Conservation (phyloP, 2,329 filamentous ascomycete species). For the Ophiostoma australiae region DNA sequence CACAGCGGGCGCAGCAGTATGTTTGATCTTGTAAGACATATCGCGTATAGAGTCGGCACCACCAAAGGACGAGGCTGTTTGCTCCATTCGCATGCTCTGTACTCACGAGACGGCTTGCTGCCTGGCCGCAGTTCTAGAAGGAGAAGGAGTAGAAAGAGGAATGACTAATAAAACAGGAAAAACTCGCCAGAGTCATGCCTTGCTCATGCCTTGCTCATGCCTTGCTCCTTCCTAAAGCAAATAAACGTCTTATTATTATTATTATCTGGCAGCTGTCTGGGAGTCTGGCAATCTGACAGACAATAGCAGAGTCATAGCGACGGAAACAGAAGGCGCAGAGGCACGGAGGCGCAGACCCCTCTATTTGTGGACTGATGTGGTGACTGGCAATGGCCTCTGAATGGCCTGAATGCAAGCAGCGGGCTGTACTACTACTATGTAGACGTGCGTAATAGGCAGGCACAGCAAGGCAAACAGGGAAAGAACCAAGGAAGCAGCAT, state of each 20-base stretch:
- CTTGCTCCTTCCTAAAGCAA: not conserved
- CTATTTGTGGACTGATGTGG: slow-evolving; percentile 24
- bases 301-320: slow-evolving; percentile 10
- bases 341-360: slow-evolving; percentile 19
- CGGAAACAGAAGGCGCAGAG: slow-evolving; percentile 20
- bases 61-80: not conserved
- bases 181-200: not conserved
- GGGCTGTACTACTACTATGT: not conserved
- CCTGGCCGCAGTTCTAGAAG: not conserved
- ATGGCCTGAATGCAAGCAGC: not conserved
- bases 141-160: not conserved
- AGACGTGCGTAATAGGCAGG: slow-evolving; percentile 8
- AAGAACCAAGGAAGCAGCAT: not conserved
- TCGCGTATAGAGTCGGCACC: too few relatives aligned
- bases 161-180: not conserved
- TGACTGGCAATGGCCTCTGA: not conserved
- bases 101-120: not conserved
- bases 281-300: not conserved
- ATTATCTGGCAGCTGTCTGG: not conserved
- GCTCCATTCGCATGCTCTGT: not conserved
- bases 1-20: not conserved
- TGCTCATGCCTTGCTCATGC: not conserved
- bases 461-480: slow-evolving; percentile 9
- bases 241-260: not conserved
- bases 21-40: too few relatives aligned